Evolutionary conservation across 306 rosid species (phyloP), one percentile per base, ranked within the genome.

Genomic region (Carpinus viminea): DNA sequence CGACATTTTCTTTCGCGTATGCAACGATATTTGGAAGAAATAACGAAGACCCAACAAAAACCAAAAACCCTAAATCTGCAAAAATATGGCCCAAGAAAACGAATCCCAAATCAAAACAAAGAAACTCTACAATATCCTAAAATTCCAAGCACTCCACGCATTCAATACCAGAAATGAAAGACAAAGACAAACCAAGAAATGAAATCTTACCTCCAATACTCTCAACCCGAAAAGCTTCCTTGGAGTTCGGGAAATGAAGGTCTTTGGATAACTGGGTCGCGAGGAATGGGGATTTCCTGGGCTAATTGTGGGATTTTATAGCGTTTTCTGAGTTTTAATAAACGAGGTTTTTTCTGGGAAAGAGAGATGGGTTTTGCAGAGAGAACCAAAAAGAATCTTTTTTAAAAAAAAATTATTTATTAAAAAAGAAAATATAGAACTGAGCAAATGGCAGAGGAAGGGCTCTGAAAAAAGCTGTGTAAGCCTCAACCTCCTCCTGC

Each of bases 31-130:
- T 56, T 46, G 10, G 64, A 69, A 57, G 70, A 56, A 68, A 72
- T 13, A 55, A 60, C 82, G 17, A 81, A 21, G 68, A 17, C 72
- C 72, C 76, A 64, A 70, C 11, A 73, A 60, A 21, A 56, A 24
- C 52, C 70, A 46, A 72, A 66, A 81, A 79, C 78, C 70, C 45
- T 50, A 75, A 75, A 81, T 57, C 85, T 81, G 83, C 81, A 76
- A 16, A 76, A 16, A 41, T 4, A 53, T 5, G 10, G 59, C 65
- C 31, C 57, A 73, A 51, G 1, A 61, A 52, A 50, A 53, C 21
- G 43, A 5, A 34, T 18, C 73, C 71, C 62, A 26, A 46, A 75
- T 74, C 61, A 62, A 66, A 20, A 47, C 55, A 74, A 43, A 74
- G 57, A 55, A 41, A 20, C 12, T 18, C 34, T 31, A 31, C 50